Evolutionary conservation across 2,329 filamentous ascomycete species (phyloP).

Genomic region (Bisporella sp.): DNA sequence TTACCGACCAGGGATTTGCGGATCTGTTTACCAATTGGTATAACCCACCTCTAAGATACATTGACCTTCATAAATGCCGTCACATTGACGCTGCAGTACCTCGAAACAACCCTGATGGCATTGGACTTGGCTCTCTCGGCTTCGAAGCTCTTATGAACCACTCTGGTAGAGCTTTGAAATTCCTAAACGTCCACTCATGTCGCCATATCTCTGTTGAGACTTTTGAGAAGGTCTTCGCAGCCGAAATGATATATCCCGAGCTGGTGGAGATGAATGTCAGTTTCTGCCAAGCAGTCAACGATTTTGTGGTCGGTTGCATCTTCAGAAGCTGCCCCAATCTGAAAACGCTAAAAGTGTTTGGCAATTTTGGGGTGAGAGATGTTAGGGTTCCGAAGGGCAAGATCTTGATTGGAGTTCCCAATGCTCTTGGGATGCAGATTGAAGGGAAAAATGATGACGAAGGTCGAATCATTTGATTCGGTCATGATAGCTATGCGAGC

Average conservation of each 20-base stretch:
- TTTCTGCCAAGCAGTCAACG: constrained; percentile 64
- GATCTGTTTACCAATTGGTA: constrained; percentile 69
- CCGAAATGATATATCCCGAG: constrained; percentile 54
- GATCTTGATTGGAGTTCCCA: constrained; percentile 51
- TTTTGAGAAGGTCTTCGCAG: constrained; percentile 67
- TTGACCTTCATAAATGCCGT: constrained; percentile 74
- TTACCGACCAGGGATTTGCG: constrained; percentile 69
- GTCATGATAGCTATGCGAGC: too few relatives aligned
- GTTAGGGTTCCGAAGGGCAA: constrained; percentile 47
- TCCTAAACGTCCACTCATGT: constrained; percentile 75
- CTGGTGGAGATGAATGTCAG: constrained; percentile 69
- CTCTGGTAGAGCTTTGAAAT: constrained; percentile 58
- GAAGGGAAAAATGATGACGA: constrained; percentile 36
- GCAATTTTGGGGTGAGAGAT: constrained; percentile 55
- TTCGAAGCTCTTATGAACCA: constrained; percentile 81
- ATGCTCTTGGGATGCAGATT: constrained; percentile 53
- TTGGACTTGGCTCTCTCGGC: constrained; percentile 69
- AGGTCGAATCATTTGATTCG: too few relatives aligned
- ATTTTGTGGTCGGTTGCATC: constrained; percentile 55
- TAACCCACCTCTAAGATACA: constrained; percentile 61
- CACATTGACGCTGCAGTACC: constrained; percentile 67
- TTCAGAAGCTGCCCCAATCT: constrained; percentile 58
- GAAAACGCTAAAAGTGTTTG: constrained; percentile 54
- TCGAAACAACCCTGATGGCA: constrained; percentile 52
- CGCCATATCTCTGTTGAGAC: constrained; percentile 69